Evolutionary conservation across 352 stramenopile species (phyloP), one percentile per base, ranked within the genome.

Genomic region (Phytophthora meadii): DNA sequence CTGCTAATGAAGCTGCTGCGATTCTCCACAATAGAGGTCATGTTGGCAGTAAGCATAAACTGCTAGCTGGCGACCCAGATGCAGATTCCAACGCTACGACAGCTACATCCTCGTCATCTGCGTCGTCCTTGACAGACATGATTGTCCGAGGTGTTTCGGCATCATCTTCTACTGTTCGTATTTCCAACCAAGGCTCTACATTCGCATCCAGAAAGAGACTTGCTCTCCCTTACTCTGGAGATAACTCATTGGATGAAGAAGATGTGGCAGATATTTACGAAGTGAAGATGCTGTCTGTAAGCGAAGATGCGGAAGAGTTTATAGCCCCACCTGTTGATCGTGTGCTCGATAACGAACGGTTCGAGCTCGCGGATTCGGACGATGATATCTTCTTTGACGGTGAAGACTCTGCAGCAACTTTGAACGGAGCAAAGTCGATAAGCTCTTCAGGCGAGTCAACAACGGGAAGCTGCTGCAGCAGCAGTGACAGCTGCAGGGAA

Each of bases 1-100:
- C 76, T 49, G 81, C 76, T 14, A 76, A 76, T 14, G 70, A 89
- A 63, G 76, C 81, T 39, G 81, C 79, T 2, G 64, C 70, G 8
- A 67, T 82, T 22, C 39, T 88, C 22, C 59, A 71, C 2, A 67
- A 72, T 19, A 62, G 67, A 22, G 58, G 63, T 25, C 72, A 74
- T 27, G 44, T 72, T 3, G 62, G 42, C 37, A 28, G 51, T 14
- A 82, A 72, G 28, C 54, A 75, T 24, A 86, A 72, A 22, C 30
- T 82, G 28, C 54, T 83, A 3, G 58, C 70, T 54, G 41, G 59
- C 19, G 78, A 88, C 19, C 70, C 71, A 27, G 74, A 88, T 44
- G 57, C 61, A 41, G 70, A 79, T 27, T 74, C 49, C 30, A 72
- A 65, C 12, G 62, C 59, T n/a, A 76, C 47, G 14, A 71, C 58